Evolutionary conservation across 2,329 filamentous ascomycete species (phyloP).

Genomic region (Xylaria sp.): DNA sequence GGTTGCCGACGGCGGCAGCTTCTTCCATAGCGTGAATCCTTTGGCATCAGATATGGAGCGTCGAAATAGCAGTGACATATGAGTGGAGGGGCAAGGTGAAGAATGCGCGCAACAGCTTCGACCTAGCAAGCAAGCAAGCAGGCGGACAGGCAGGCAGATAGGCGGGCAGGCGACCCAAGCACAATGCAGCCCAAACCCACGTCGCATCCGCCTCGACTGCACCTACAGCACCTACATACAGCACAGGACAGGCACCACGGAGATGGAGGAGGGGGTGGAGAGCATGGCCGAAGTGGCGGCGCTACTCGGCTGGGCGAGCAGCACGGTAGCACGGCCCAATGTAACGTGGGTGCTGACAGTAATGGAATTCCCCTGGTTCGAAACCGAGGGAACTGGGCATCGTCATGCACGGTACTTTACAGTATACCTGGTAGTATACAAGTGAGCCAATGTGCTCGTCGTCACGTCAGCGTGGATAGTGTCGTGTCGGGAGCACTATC

Average conservation of each 20-base stretch:
- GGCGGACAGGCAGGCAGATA: constrained; percentile 4
- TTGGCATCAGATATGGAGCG: constrained; percentile 29
- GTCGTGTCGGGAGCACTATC: constrained; percentile 22
- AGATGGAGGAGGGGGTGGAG: constrained; percentile 17
- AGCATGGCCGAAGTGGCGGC: constrained; percentile 2
- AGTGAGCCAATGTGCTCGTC: constrained; percentile 18
- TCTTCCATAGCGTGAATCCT: constrained; percentile 35
- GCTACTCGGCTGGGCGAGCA: not conserved
- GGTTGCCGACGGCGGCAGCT: constrained; percentile 34
- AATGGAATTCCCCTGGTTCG: constrained; percentile 27
- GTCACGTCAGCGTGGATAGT: constrained; percentile 24
- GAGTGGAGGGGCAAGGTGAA: constrained; percentile 10
- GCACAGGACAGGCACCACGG: constrained; percentile 18
- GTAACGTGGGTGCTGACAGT: constrained; percentile 31
- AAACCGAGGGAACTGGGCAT: constrained; percentile 22
- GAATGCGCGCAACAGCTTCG: constrained; percentile 19
- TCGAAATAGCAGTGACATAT: constrained; percentile 23
- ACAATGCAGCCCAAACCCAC: constrained; percentile 18
- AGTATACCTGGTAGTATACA: not conserved
- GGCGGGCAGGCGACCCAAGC: constrained; percentile 4
- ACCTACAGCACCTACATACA: no score
- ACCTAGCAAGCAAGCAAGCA: not conserved
- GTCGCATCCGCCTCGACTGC: constrained; percentile 17
- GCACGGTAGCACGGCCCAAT: constrained; percentile 24
- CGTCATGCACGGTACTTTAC: constrained; percentile 32